Base-by-base conservation (phyloP, 1,284 basidiomycete genomes). In the Phlebopus sp. region DNA sequence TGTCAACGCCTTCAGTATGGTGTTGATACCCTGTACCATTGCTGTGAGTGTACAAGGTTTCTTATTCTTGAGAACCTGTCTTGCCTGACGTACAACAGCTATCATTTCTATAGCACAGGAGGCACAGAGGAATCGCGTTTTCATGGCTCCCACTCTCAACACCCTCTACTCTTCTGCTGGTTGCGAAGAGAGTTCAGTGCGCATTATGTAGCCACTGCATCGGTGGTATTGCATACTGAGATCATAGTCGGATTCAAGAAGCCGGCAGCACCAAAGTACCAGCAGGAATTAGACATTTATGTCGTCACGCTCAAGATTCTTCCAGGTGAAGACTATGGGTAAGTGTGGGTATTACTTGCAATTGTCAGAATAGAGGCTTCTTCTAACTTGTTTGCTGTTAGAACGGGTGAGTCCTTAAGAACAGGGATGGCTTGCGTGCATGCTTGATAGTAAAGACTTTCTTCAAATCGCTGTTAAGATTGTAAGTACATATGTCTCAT, bases 101-200 rank as follows among this genome's bases (percentile, higher is more conserved):
- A 68, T 69, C 53, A 68, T 69, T 18, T 67, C 63, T 8, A 60
- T 68, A 2, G 55, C 62, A 17, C 58, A 69, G 13, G 61, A 61
- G 38, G 63, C 56, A 29, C 66, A 68, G 37, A 67, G 64, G 31
- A 52, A 59, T n/a, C 54, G 67, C 10, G 48, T 68, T 5, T 67
- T 49, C 9, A 59, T 67, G 2, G 66, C 56, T 7, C 65, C 65
- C 0, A 55, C 67, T 5, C 42, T 67, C 23, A 69, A 68, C n/a
- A 57, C 59, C n/a, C 57, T 64, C 25, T 67, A 66, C 37, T 59
- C 62, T 21, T 8, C 46, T 52, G 37, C 49, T 64, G 4, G 63
- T 53, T 23, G 63, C 64, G 11, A 36, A 54, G 32, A 63, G 56
- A 15, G 51, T 37, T 11, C 48, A 59, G 7, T 65, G 60, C 63